A percentile compares a stretch with the other conserved stretches of the same genome.
Conservation (phyloP, 163 green algal species). For the Coccomyxa subellipsoidea region DNA sequence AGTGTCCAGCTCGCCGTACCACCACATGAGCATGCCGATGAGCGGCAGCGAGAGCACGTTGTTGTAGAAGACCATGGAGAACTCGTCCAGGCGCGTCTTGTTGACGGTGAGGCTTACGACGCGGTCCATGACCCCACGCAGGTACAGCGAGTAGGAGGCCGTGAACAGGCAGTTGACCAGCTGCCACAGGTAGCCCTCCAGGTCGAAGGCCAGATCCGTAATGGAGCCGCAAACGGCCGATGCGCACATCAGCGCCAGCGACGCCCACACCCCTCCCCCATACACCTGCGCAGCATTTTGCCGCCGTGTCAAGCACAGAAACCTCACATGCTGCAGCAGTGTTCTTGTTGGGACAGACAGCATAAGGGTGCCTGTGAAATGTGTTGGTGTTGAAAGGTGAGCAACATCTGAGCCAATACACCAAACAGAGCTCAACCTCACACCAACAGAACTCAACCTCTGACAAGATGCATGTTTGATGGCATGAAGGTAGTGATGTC, state of each 20-base stretch:
- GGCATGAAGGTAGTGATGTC: no score
- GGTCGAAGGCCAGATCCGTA: conserved; percentile 80
- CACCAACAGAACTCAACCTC: no score
- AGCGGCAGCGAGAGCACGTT: conserved; percentile 87
- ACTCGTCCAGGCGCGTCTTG: conserved; percentile 54
- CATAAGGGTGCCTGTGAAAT: no score
- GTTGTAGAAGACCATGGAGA: conserved; percentile 85
- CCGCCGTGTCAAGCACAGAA: no score
- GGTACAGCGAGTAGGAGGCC: conserved; percentile 71
- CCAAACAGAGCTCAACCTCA: no score
- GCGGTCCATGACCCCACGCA: conserved; percentile 61
- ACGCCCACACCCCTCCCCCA: conserved; percentile 63
- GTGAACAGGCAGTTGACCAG: conserved; percentile 84
- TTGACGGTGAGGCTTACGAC: conserved; percentile 40
- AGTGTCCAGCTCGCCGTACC: conserved; percentile 1
- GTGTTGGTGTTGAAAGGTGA: no score
- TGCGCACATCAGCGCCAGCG: conserved; percentile 73
- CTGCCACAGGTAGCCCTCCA: conserved; percentile 70
- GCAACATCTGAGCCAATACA: no score
- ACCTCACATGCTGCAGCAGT: no score
- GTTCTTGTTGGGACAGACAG: no score
- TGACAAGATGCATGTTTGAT: no score
- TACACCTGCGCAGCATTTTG: conserved; percentile 26
- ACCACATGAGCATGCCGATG: conserved; percentile 62
- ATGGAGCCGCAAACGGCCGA: conserved; percentile 64